Percentiles rank a stretch among this genome's conserved stretches.
Conservation (phyloP, 495 filamentous ascomycete genomes). For the Thozetella sp. region DNA sequence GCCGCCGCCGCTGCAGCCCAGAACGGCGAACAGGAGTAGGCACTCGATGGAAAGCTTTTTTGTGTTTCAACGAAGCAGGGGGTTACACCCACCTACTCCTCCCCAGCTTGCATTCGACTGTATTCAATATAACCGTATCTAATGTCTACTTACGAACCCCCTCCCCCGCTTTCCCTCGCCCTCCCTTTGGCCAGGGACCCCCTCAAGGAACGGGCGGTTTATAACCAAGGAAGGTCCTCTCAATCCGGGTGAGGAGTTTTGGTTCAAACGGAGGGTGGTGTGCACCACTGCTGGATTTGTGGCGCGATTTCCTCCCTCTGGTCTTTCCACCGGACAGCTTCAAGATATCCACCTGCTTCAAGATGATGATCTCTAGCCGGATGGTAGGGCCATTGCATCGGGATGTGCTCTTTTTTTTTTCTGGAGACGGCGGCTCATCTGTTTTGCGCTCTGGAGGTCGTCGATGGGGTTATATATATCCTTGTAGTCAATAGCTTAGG, state of each 20-base stretch:
- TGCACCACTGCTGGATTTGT: neutral
- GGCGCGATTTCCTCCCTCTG: neutral
- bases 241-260: too few relatives aligned
- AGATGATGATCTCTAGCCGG: neutral
- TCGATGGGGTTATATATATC: neutral
- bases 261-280: neutral
- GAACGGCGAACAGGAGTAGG: neutral
- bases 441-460: neutral
- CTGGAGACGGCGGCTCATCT: neutral
- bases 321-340: too few relatives aligned
- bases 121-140: conserved; percentile 9
- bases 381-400: neutral
- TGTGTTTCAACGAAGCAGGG: neutral
- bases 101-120: conserved; percentile 1
- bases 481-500: neutral
- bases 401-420: neutral
- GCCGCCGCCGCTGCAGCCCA: conserved; percentile 5
- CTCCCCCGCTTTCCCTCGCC: too few relatives aligned
- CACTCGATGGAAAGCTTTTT: neutral
- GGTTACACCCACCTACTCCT: neutral
- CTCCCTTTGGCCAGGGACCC: too few relatives aligned
- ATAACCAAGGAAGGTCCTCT: too few relatives aligned
- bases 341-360: too few relatives aligned
- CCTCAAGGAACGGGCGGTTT: too few relatives aligned
- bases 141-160: conserved; percentile 15